Evolutionary conservation across 106 monocot species (phyloP), one percentile per base, ranked within the genome.

Genomic region (Amphibolis antarctica): DNA sequence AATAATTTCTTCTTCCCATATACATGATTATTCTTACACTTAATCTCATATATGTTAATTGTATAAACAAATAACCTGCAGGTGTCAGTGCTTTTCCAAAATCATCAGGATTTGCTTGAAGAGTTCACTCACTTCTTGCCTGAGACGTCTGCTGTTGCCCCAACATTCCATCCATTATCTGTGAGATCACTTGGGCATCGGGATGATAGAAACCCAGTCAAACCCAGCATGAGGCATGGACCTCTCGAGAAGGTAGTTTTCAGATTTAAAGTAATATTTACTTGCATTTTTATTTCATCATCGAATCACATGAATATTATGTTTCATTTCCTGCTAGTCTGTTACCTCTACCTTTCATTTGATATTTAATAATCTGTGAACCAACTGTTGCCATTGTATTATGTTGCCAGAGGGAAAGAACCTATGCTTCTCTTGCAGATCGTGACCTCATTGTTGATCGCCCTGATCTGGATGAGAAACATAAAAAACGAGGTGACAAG

Each of bases 61-160:
- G 14, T 57, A 57, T 21, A 19, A 13, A 56, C 17, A 25, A 1
- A 31, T 62, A 42, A 26, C 53, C 60, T 75, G 48, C 65, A 96
- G 94, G 94, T 98, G 26, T 85, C 83, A 28, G n/a, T 68, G 5
- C 81, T 90, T 17, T 98, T 98, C 48, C 68, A 70, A 28, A 68
- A 56, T 46, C 96, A 98, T 62, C 68, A 66, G 62, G 90, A 98
- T 87, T 87, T 98, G 66, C 82, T 98, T 1, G 82, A 89, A 5
- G 96, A 90, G 49, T 98, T 98, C 75, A 90, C 76, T 12, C 96
- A 98, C 68, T 98, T 98, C 60, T 66, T 98, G 69, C 96, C 96
- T 22, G 86, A 98, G 65, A 31, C 59, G 26, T 67, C 67, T 6
- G 50, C 78, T 12, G 31, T 48, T 18, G 73, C 73, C 71, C 63